Evolutionary conservation across 768 basidiomycete genomes (phyloP), one percentile per base, ranked within the genome.

Genomic region (Hysterangium stoloniferum): DNA sequence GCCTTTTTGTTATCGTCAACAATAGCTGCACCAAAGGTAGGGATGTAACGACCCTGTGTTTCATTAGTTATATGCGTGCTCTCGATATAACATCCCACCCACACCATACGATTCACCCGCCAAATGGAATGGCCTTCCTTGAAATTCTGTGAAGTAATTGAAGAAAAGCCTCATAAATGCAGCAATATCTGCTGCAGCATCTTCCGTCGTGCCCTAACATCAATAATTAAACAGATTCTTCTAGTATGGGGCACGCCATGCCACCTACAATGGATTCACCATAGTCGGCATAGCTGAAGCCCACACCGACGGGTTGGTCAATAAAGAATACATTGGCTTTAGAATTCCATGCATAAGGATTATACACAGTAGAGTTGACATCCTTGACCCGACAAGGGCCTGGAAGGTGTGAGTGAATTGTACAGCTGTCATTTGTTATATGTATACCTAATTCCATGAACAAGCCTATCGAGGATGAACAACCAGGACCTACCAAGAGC

Each of bases 71-170:
- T 12, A 19, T 33, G 9, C 22, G 31, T 27, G 24, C 25, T 25
- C 37, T 12, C 12, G 8, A 20, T 11, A 22, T 29, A 24, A 34
- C 19, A 20, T n/a, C n/a, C n/a, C n/a, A 65, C 78, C 52, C 54
- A 85, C 86, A 1, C 77, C 86, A 56, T 89, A 90, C 13, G 68
- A 82, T 66, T 71, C 87, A 13, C 87, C 88, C 0, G 86, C 72
- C 45, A 90, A 70, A 56, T 88, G 84, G 40, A 90, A 71, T 0
- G 76, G 68, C 22, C 86, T 66, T 2, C 82, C 84, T 43, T 77
- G 61, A 64, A 85, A 88, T 56, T 86, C 75, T 12, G 72, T 69
- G 68, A 90, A 92, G 0, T 80, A 80, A 55, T 88, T 82, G 57
- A 88, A 86, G 66, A 89, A 88, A 82, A 2, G 77, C 69, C 47